Conservation (phyloP, 2,329 filamentous ascomycete species). For the Eutypella sp. region DNA sequence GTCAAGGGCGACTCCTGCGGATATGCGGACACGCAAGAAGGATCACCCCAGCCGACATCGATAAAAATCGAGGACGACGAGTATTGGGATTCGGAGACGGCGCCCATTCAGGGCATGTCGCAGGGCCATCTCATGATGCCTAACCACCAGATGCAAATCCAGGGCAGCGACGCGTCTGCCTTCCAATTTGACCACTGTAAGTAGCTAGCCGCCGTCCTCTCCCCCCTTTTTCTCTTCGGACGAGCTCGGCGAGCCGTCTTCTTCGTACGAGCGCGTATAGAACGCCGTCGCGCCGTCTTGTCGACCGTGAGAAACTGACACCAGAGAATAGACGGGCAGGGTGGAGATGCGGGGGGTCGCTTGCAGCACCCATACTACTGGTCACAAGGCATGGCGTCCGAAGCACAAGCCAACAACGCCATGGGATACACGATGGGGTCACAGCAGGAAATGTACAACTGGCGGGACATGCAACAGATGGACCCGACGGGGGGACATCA, state of each 20-base stretch:
- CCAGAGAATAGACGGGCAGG: no score
- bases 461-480: background rate
- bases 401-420: background rate
- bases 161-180: background rate
- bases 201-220: no score
- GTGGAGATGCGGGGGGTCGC: background rate
- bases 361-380: background rate
- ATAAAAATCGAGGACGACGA: background rate
- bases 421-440: background rate
- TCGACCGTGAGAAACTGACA: no score
- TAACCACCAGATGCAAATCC: background rate
- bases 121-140: background rate
- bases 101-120: background rate
- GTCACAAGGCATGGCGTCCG: background rate
- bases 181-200: background rate
- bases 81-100: background rate
- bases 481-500: background rate
- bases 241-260: no score
- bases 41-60: conserved; percentile 3
- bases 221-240: no score
- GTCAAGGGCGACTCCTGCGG: conserved; percentile 19
- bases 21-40: conserved; percentile 13
- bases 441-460: background rate
- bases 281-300: no score
- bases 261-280: no score